Conservation (phyloP, 805 yeast species). For the Kodamaea neixiangensis region DNA sequence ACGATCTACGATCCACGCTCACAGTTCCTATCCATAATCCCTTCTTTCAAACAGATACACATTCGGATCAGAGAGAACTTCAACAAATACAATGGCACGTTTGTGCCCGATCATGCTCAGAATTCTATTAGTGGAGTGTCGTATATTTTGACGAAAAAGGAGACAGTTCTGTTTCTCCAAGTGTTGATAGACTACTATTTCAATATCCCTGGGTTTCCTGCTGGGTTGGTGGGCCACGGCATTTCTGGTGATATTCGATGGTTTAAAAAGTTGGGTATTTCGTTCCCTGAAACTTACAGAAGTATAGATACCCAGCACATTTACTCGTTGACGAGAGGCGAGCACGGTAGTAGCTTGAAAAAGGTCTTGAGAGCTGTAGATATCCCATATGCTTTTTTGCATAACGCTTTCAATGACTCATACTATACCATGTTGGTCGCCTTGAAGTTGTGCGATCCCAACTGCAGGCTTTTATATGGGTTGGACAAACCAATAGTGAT, state of each 20-base stretch:
- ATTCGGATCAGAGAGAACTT: slow-evolving; percentile 47
- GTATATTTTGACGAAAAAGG: slow-evolving; percentile 36
- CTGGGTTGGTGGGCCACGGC: slow-evolving; percentile 61
- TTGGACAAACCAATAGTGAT: background rate
- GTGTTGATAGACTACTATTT: slow-evolving; percentile 47
- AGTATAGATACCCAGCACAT: slow-evolving; percentile 52
- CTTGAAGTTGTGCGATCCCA: slow-evolving; percentile 48
- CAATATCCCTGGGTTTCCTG: slow-evolving; percentile 16
- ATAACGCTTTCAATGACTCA: slow-evolving; percentile 75
- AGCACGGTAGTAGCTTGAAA: slow-evolving; percentile 45
- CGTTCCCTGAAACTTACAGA: slow-evolving; percentile 37
- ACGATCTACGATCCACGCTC: slow-evolving; percentile 56
- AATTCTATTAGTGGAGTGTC: slow-evolving; percentile 55
- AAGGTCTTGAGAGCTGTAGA: slow-evolving; percentile 46
- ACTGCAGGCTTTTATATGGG: slow-evolving; percentile 3
- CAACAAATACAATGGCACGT: slow-evolving; percentile 49
- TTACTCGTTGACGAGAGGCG: slow-evolving; percentile 43
- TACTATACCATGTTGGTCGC: slow-evolving; percentile 59
- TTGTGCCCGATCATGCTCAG: slow-evolving; percentile 54
- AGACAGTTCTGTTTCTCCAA: slow-evolving; percentile 43
- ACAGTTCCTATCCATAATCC: slow-evolving; percentile 40
- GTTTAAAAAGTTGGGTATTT: slow-evolving; percentile 48
- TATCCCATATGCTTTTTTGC: slow-evolving; percentile 60
- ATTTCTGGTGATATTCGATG: slow-evolving; percentile 55
- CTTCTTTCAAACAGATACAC: slow-evolving; percentile 42